Evolutionary conservation across 495 filamentous ascomycete genomes (phyloP).

Genomic region (Penicillium maclennaniae): DNA sequence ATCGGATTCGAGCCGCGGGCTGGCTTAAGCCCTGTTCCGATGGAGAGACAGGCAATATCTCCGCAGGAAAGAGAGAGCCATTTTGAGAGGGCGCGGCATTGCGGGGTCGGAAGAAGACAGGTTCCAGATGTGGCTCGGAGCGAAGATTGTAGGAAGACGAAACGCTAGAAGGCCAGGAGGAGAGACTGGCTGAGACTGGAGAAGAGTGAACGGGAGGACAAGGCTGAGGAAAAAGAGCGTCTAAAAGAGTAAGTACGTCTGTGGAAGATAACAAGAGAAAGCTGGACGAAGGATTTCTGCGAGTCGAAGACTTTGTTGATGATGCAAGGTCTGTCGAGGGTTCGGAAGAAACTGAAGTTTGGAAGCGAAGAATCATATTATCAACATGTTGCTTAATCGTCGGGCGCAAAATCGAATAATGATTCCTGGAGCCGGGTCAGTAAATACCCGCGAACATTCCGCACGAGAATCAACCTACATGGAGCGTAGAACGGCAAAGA

Average conservation of each 20-base stretch:
- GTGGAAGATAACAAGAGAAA: conserved; percentile 41
- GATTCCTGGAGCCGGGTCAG: conserved; percentile 25
- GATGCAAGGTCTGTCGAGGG: background rate
- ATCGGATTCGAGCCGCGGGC: conserved; percentile 42
- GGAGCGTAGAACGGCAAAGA: conserved; percentile 48
- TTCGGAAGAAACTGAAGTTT: conserved; percentile 2
- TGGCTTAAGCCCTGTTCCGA: conserved; percentile 26
- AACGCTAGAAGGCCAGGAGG: conserved; percentile 13
- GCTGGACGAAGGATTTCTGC: conserved; percentile 24
- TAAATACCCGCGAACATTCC: background rate
- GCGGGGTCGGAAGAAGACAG: conserved; percentile 29
- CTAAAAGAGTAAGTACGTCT: conserved; percentile 39
- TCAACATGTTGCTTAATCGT: conserved; percentile 71
- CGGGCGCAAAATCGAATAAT: conserved; percentile 42
- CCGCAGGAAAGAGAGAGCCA: conserved; percentile 28
- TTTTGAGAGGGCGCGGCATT: conserved; percentile 17
- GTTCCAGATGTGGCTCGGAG: conserved; percentile 18
- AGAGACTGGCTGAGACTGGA: conserved; percentile 15
- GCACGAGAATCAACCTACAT: conserved; percentile 34
- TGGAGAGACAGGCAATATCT: conserved; percentile 23
- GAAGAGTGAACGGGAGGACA: conserved; percentile 24
- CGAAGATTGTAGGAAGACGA: conserved; percentile 8
- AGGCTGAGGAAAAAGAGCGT: conserved; percentile 38
- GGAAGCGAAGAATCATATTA: conserved; percentile 65
- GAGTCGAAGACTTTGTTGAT: background rate